Base-by-base conservation (phyloP, 2,329 filamentous ascomycete genomes). In the Arthrocladium fulminans region DNA sequence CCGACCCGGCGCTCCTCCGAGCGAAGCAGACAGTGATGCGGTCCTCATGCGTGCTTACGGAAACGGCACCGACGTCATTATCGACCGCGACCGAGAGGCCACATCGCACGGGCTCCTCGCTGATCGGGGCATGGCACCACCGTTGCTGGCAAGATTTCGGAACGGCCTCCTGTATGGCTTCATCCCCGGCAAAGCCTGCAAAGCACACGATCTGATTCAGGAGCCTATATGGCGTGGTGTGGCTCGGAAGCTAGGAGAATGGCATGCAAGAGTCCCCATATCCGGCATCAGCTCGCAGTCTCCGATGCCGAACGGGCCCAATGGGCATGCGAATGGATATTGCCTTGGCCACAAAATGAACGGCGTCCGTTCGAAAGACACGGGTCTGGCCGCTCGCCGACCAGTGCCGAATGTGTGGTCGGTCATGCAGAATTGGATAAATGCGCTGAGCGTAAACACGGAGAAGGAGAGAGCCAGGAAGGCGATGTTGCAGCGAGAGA, bases 141-240 rank as follows among this genome's bases (percentile, higher is more conserved):
- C 85, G 52, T 76, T 98, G 45, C 77, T 97, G 51, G 92, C 89
- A 47, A 84, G 89, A 57, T 98, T 98, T 73, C 77, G 88, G 60
- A 98, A 98, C 64, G 92, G 92, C 58, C 86, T 98, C 70, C 77
- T 98, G 61, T 98, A 98, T 73, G 81, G 85, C 58, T 98, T 84
- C 70, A 84, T 97, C 57, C 79, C 80, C 53, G 92, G 92, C 45
- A 79, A 76, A 54, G 84, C 86, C 47, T 89, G 88, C 59, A 79
- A 81, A 45, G 85, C 90, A 40, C 77, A 83, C 59, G 89, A 97
- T 65, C 73, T 98, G 54, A 79, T 85, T 49, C 77, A 78, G 55
- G 80, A 85, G 38, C 73, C 79, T 24, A 79, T 96, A 61, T 92
- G 88, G 74, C 79, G 79, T 37, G 89, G 86, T 48, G 84, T 97